Evolutionary conservation across 805 yeast species (phyloP).

Genomic region (Schwanniomyces yamadae): DNA sequence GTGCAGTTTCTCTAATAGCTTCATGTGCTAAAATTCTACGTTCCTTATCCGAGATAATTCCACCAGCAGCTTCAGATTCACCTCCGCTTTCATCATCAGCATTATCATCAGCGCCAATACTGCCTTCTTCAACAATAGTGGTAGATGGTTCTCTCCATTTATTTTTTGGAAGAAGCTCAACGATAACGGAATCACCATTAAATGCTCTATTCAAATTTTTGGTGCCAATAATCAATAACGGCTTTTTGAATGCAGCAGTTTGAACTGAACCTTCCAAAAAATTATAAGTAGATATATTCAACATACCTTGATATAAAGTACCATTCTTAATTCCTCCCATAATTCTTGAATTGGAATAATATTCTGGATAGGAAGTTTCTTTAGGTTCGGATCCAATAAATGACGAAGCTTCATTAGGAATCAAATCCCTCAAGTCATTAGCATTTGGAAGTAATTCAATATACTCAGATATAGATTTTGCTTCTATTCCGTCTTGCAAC

Average conservation of each 20-base stretch:
- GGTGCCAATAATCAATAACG: conserved; percentile 77
- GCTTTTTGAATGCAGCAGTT: conserved; percentile 71
- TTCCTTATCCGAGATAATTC: conserved; percentile 63
- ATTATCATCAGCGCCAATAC: conserved; percentile 56
- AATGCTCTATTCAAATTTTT: conserved; percentile 86
- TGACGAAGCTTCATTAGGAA: conserved; percentile 56
- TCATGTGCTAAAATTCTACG: conserved; percentile 73
- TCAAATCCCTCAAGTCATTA: conserved; percentile 71
- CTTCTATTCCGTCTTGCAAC: conserved; percentile 47
- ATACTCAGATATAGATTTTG: conserved; percentile 65
- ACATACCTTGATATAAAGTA: conserved; percentile 79
- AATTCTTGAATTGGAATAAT: conserved; percentile 75
- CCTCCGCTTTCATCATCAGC: conserved; percentile 52
- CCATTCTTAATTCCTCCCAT: conserved; percentile 92
- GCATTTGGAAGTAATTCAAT: conserved; percentile 67
- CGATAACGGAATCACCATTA: conserved; percentile 88
- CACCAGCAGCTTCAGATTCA: conserved; percentile 17
- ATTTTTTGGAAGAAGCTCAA: conserved; percentile 79
- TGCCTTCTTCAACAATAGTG: conserved; percentile 73
- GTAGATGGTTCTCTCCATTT: conserved; percentile 88
- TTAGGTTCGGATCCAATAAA: conserved; percentile 30
- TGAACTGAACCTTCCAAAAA: conserved; percentile 82
- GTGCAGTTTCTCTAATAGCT: conserved; percentile 59
- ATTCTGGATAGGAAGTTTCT: conserved; percentile 70
- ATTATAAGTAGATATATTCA: conserved; percentile 81